These are phyloP conservation scores for Colletotrichum sp. DNA, from an alignment of 2,329 filamentous ascomycete species.

Conservation along the genomic window DNA sequence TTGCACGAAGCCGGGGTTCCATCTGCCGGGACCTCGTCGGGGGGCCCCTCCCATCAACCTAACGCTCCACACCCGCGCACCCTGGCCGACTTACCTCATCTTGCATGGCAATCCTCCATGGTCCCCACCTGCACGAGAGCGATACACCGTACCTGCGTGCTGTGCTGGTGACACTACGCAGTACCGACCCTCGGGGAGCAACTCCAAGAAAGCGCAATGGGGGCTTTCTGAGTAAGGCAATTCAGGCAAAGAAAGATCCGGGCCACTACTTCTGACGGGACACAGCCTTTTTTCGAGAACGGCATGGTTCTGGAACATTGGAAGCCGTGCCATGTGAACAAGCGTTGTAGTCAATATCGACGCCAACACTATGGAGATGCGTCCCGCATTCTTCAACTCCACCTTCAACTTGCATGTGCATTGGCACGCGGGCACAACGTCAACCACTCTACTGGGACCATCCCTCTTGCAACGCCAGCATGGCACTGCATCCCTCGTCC, in stretches of 20 bases:
- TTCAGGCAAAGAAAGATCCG: not conserved
- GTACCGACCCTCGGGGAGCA: not conserved
- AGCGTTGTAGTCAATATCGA: not conserved
- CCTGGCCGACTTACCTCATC: slow-evolving; percentile 3
- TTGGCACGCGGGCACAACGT: not conserved
- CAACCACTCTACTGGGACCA: not conserved
- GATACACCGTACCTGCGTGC: not conserved
- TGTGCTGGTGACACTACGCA: not conserved
- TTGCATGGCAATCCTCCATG: not conserved
- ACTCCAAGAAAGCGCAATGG: not conserved
- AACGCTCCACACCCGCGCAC: not conserved
- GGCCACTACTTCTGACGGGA: not conserved
- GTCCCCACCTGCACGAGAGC: not conserved
- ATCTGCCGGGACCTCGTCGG: not conserved
- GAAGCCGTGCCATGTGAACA: not conserved
- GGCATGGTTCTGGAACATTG: not conserved
- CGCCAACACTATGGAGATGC: not conserved
- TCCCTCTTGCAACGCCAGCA: not conserved
- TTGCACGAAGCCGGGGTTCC: not conserved
- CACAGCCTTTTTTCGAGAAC: not conserved
- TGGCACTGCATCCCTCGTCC: not conserved
- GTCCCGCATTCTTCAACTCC: not conserved
- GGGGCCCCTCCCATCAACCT: not conserved
- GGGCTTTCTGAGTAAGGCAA: not conserved
- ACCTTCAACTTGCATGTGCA: not conserved